phyloP scores from a whole-genome alignment of 768 basidiomycete genomes.

The Serendipita sp. region DNA sequence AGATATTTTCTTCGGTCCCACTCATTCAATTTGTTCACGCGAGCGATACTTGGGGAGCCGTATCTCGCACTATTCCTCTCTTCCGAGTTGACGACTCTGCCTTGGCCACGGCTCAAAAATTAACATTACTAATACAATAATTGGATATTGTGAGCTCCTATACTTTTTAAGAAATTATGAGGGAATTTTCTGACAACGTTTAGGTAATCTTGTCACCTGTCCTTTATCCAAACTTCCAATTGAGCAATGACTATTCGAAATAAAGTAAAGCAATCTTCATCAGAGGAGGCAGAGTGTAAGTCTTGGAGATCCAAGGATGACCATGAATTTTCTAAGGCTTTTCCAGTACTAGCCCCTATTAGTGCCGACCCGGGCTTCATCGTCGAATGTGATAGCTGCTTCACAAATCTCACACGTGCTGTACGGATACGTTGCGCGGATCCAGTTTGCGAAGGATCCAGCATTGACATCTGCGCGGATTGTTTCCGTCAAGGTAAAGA shows the following conservation, averaged over 20 bases:
- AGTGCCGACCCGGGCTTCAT: constrained; percentile 53
- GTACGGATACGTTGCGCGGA: constrained; percentile 93
- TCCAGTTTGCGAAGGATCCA: constrained; percentile 53
- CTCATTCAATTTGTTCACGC: background rate
- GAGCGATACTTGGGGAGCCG: background rate
- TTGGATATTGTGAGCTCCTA: background rate
- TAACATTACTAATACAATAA: background rate
- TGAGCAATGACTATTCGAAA: background rate
- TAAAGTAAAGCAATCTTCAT: background rate
- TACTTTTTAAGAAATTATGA: background rate
- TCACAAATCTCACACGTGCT: constrained; percentile 84
- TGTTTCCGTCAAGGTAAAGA: constrained; percentile 92
- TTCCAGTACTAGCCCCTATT: background rate
- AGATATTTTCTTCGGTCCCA: no score
- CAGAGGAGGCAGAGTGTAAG: background rate
- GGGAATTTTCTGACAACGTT: background rate
- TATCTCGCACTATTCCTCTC: background rate
- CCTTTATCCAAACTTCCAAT: background rate
- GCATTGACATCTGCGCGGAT: constrained; percentile 81
- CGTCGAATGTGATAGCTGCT: constrained; percentile 71
- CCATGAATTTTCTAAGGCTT: background rate
- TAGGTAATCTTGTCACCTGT: background rate
- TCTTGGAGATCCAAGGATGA: background rate
- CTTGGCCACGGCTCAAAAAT: background rate
- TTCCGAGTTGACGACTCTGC: background rate